Evolutionary conservation across 2,329 filamentous ascomycete genomes (phyloP).

Genomic region (Cytospora paraplurivora): DNA sequence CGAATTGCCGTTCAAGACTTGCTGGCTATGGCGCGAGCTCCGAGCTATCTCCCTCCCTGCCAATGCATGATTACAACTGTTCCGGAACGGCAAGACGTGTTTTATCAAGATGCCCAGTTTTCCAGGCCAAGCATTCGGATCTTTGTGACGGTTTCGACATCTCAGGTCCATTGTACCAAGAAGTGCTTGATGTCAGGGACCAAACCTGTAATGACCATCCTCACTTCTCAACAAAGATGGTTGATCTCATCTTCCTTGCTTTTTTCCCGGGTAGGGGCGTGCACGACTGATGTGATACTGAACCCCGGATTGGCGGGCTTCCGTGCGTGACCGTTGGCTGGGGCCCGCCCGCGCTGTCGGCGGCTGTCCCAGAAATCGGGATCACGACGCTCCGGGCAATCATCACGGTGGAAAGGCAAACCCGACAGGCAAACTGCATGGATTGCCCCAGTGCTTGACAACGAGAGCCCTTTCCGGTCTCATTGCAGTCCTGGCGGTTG

Average conservation of each 20-base stretch:
- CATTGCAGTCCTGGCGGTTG: too few species aligned
- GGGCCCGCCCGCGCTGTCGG: slow-evolving; percentile 20
- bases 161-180: not conserved
- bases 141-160: not conserved
- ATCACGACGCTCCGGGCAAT: slow-evolving; percentile 3
- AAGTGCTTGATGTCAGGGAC: not conserved
- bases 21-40: slow-evolving; percentile 11
- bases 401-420: not conserved
- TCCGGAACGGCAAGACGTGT: slow-evolving; percentile 4
- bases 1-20: slow-evolving; percentile 13
- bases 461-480: not conserved
- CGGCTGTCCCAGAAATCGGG: slow-evolving; percentile 24
- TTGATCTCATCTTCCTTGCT: not conserved
- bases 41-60: slow-evolving; percentile 11
- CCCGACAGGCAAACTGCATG: not conserved
- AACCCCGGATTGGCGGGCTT: slow-evolving; percentile 22
- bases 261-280: slow-evolving; percentile 6
- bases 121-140: not conserved
- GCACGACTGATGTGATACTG: slow-evolving; percentile 12
- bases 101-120: not conserved
- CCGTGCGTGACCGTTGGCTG: slow-evolving; percentile 7
- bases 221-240: not conserved
- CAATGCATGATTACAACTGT: slow-evolving; percentile 11
- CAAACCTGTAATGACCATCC: not conserved
- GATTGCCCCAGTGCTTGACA: not conserved